Evolutionary conservation across 2,329 filamentous ascomycete genomes (phyloP).

Genomic region (Aspergillus glaucus): DNA sequence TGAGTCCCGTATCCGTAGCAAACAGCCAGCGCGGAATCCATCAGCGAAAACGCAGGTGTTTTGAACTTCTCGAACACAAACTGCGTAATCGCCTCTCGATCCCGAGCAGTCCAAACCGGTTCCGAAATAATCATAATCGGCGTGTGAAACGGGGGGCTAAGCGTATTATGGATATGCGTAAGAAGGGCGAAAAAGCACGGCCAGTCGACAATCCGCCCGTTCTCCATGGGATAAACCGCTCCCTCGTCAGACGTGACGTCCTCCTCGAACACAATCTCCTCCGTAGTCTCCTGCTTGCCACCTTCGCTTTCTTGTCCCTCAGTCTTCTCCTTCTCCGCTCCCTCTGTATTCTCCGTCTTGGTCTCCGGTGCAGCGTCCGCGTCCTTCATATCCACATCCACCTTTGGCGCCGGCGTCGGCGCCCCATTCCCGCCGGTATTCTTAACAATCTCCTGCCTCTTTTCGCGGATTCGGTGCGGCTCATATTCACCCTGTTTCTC

Average conservation of each 20-base stretch:
- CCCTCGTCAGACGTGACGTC: conserved; percentile 82
- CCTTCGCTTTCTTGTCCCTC: conserved; percentile 15
- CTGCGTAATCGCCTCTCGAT: conserved; percentile 80
- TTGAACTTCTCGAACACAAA: conserved; percentile 98
- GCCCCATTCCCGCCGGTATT: background rate
- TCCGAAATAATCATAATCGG: conserved; percentile 86
- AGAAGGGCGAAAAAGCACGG: conserved; percentile 87
- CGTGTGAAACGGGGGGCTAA: conserved; percentile 89
- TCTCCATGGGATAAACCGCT: conserved; percentile 77
- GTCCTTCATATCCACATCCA: conserved; percentile 44
- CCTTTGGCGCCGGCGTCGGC: conserved; percentile 21
- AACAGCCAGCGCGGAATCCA: conserved; percentile 81
- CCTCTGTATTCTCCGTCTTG: conserved; percentile 15
- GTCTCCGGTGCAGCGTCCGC: conserved; percentile 22
- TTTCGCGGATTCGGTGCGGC: conserved; percentile 68
- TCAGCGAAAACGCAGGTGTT: conserved; percentile 81
- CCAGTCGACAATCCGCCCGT: conserved; percentile 84
- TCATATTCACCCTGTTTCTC: conserved; percentile 73
- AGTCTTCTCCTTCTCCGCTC: conserved; percentile 21
- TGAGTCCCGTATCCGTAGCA: conserved; percentile 73
- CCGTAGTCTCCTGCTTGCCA: conserved; percentile 28
- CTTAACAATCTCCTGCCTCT: conserved; percentile 24
- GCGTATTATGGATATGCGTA: conserved; percentile 80
- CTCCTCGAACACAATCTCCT: conserved; percentile 69
- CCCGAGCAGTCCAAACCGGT: conserved; percentile 81